Percentiles rank a stretch among this genome's conserved stretches.
These are phyloP conservation scores for Mantamonas sphyraenae DNA, from an alignment of 78 protist species.

Conservation along the genomic window DNA sequence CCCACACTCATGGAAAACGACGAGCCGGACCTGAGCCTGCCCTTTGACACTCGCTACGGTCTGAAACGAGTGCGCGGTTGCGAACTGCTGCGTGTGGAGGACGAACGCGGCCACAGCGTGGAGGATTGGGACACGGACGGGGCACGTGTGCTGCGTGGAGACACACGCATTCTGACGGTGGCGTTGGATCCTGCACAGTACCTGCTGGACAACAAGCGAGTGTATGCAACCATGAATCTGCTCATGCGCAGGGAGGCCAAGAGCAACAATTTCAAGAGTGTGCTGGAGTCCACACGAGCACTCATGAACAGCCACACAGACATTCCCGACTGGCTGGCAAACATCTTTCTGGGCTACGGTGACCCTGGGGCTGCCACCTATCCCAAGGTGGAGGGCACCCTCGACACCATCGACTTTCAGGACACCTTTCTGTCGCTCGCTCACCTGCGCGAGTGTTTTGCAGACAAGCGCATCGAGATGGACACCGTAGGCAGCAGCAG, in stretches of 20 bases:
- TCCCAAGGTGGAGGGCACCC: neutral
- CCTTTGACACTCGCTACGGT: neutral
- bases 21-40: neutral
- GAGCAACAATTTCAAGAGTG: constrained; percentile 72
- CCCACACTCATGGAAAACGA: constrained; percentile 1
- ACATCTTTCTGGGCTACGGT: constrained; percentile 64
- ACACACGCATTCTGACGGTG: too few species aligned
- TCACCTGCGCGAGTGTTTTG: constrained; percentile 52
- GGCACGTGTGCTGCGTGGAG: too few species aligned
- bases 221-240: constrained; percentile 54
- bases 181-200: neutral
- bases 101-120: too few species aligned
- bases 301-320: constrained; percentile 42
- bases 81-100: neutral
- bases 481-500: too few species aligned
- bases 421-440: constrained; percentile 70
- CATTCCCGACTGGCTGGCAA: constrained; percentile 87
- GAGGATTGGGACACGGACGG: too few species aligned
- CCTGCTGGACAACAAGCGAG: neutral
- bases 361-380: constrained; percentile 26
- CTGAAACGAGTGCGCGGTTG: neutral
- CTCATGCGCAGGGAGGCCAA: constrained; percentile 78
- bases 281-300: constrained; percentile 75
- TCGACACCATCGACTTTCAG: constrained; percentile 37
- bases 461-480: too few species aligned